Conservation (phyloP, 176 grass and related monocot species). For the Thalia dealbata region DNA sequence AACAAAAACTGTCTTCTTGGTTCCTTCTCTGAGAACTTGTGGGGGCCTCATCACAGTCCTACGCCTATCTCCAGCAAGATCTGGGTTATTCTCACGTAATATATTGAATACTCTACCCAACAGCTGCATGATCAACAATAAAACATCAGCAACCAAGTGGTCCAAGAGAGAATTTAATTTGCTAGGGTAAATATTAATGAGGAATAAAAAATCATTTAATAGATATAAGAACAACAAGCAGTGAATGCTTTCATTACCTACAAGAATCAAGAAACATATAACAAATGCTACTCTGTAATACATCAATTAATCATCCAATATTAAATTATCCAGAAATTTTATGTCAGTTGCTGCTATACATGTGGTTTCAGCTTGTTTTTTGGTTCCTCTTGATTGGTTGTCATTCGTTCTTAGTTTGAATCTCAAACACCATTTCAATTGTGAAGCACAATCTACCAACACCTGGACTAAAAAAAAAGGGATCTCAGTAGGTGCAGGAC, state of each 20-base stretch:
- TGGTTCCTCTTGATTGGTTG: too few relatives aligned
- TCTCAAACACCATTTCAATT: background rate
- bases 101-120: slow-evolving; percentile 73
- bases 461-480: background rate
- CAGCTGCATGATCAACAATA: slow-evolving; percentile 33
- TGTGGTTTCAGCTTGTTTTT: too few relatives aligned
- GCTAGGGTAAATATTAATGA: background rate
- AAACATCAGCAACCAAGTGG: slow-evolving; percentile 18
- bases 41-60: slow-evolving; percentile 66
- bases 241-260: background rate
- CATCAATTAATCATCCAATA: background rate
- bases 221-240: background rate
- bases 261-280: background rate
- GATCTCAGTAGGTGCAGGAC: too few relatives aligned
- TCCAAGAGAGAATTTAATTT: background rate
- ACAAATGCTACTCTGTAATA: background rate
- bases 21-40: slow-evolving; percentile 78
- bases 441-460: background rate
- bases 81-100: slow-evolving; percentile 69
- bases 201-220: background rate
- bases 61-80: slow-evolving; percentile 57
- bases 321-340: background rate
- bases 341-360: too few relatives aligned
- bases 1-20: slow-evolving; percentile 85
- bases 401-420: background rate